phyloP scores from a whole-genome alignment of 352 stramenopile species.

The Phytophthora fragariaefolia region DNA sequence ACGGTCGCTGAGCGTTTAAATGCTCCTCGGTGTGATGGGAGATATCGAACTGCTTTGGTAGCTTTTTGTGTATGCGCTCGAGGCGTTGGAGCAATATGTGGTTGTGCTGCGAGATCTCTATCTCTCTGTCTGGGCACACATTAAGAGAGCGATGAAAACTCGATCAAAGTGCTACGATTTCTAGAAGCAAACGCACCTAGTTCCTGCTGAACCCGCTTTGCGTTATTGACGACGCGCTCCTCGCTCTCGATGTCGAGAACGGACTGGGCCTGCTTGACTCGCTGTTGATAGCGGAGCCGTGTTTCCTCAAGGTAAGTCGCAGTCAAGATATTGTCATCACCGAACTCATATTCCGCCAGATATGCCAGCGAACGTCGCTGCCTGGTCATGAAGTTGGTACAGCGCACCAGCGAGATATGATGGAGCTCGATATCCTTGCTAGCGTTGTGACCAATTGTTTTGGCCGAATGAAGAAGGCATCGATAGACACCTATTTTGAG shows the following conservation, averaged over 20 bases:
- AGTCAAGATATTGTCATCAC: slow-evolving; percentile 67
- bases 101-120: slow-evolving; percentile 61
- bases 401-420: neutral
- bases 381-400: slow-evolving; percentile 50
- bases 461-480: neutral
- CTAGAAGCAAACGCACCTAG: slow-evolving; percentile 39
- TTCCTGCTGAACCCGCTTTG: slow-evolving; percentile 63
- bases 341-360: slow-evolving; percentile 71
- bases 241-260: slow-evolving; percentile 39
- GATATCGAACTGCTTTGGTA: slow-evolving; percentile 69
- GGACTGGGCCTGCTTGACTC: slow-evolving; percentile 54
- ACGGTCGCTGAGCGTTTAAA: slow-evolving; percentile 41
- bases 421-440: neutral
- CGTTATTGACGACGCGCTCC: slow-evolving; percentile 46
- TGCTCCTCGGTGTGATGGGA: slow-evolving; percentile 58
- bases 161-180: neutral
- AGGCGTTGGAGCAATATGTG: slow-evolving; percentile 51
- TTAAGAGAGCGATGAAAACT: neutral
- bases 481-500: slow-evolving; percentile 3
- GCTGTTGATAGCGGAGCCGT: slow-evolving; percentile 52
- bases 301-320: slow-evolving; percentile 53
- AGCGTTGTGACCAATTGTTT: neutral
- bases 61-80: slow-evolving; percentile 59
- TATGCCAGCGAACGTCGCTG: slow-evolving; percentile 57
- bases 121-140: slow-evolving; percentile 46